phyloP scores from a whole-genome alignment of 306 rosid genomes.

The Dryas alaskensis region DNA sequence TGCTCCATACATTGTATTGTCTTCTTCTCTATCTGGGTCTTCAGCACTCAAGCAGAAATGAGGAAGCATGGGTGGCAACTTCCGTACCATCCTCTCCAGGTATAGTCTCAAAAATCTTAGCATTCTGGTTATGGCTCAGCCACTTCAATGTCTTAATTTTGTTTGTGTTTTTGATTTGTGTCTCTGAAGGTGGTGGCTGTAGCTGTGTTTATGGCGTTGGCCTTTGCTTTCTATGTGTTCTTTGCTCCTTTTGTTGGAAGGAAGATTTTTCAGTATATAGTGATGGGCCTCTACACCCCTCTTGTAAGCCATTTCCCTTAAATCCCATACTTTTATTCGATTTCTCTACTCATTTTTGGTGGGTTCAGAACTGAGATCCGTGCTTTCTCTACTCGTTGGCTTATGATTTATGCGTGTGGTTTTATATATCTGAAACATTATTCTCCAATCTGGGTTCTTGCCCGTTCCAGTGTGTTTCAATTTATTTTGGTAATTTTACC shows the following conservation, averaged over 20 bases:
- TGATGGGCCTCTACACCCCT: slow-evolving; percentile 89
- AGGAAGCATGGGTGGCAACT: slow-evolving; percentile 98
- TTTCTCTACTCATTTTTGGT: slow-evolving; percentile 16
- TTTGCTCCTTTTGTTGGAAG: slow-evolving; percentile 94
- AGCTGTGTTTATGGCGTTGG: slow-evolving; percentile 93
- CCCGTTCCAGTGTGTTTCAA: slow-evolving; percentile 5
- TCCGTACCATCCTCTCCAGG: slow-evolving; percentile 98
- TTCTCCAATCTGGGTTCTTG: slow-evolving; percentile 21
- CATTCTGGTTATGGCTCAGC: slow-evolving; percentile 10
- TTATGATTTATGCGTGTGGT: slow-evolving; percentile 34
- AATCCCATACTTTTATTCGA: slow-evolving; percentile 14
- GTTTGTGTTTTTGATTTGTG: not conserved
- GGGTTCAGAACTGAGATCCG: slow-evolving; percentile 60
- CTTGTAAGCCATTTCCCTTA: slow-evolving; percentile 50
- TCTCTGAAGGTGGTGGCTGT: slow-evolving; percentile 84
- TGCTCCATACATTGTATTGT: slow-evolving; percentile 25
- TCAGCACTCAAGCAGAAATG: slow-evolving; percentile 50
- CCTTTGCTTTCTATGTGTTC: slow-evolving; percentile 96
- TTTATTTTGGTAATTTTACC: slow-evolving; percentile 1
- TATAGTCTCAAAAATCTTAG: slow-evolving; percentile 20
- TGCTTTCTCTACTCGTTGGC: slow-evolving; percentile 26
- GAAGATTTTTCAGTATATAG: slow-evolving; percentile 75
- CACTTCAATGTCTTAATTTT: slow-evolving; percentile 10
- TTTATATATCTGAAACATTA: slow-evolving; percentile 13
- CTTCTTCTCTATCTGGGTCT: slow-evolving; percentile 19